Evolutionary conservation across 768 basidiomycete species (phyloP), one percentile per base, ranked within the genome.

Genomic region (Xanthoconium purpureum): DNA sequence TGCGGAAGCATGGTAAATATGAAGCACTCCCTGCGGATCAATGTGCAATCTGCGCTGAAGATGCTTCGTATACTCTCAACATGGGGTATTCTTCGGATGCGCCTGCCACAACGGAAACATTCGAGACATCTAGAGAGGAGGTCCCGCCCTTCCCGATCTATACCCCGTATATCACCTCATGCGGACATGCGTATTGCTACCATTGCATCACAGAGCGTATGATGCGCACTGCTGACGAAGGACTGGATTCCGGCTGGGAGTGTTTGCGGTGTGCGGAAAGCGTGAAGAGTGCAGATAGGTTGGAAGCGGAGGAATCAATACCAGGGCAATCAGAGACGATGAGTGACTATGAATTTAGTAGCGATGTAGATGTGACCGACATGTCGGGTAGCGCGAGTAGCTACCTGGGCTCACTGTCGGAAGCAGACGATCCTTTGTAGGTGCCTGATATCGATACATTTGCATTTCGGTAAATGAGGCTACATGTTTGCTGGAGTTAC

Each of bases 121-220:
- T n/a, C 12, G 58, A 64, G 38, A 50, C 65, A 2, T 52, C 67
- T 36, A 54, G 55, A 35, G 67, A 54, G 50, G 64, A 72, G 24
- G 78, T 77, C 52, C 78, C 81, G 24, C 80, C 84, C 5, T 77
- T 84, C 64, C 88, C 91, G 3, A 83, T 96, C 58, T 79, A 88
- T 65, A 88, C 84, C 43, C 87, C 95, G 0, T 98, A 96, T 67
- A 73, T 88, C 48, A 85, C 93, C 35, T 85, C 87, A 32, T 94
- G 91, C 59, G 87, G 84, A 8, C 93, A 97, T 67, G 70, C 82
- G 14, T 99, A 95, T 74, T 98, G 97, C 73, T 99, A 98, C 71
- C 87, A 88, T 63, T 99, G 97, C 72, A 78, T 98, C 40, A 82
- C 91, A 14, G 89, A 91, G 66, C 84, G 85, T 58, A 82, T 98